Base-by-base conservation (phyloP, 2,329 filamentous ascomycete species). In the Colletotrichum sp. region DNA sequence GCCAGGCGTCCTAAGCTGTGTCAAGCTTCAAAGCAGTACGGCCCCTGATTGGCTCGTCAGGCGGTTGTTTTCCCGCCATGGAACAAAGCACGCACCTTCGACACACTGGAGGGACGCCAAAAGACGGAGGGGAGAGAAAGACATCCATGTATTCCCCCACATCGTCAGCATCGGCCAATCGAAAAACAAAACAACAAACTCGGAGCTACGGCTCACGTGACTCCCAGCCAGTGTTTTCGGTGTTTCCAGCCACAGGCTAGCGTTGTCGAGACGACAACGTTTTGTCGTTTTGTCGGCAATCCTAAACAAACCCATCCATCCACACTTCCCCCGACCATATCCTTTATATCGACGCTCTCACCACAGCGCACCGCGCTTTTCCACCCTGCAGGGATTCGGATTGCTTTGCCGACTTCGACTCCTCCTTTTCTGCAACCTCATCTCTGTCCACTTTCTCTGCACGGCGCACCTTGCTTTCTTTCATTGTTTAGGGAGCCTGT, bases 261-360 rank as follows among this genome's bases (percentile, higher is more conserved):
- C 59, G 59, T 36, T 32, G 44, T 52, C 44, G 44, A 52, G 44
- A 52, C 44, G 44, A 52, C 44, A 52, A 52, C 44, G 44, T 52
- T 52, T 52, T 52, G 44, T 52, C 44, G 44, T 52, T 52, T 52
- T 52, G 44, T 52, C 44, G 44, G 44, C 44, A 52, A 18, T 52
- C 44, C 44, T 52, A 52, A 52, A 52, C 44, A 52, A 52, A 52
- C 63, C 52, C 73, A 72, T 65, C 63, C 74, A 64, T 71, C 62
- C 34, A 64, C 62, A 44, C 68, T 30, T 76, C 70, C 57, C 55
- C 49, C 74, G 64, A 76, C 74, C 74, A 76, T 71, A 59, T 60
- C 74, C 60, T 76, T 74, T 74, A 76, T 71, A 76, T 76, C 74
- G 68, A 71, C 70, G 73, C 74, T 34, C 74, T 69, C 65, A 76